Conservation (phyloP, 495 filamentous ascomycete species). For the Penicillium parvum region DNA sequence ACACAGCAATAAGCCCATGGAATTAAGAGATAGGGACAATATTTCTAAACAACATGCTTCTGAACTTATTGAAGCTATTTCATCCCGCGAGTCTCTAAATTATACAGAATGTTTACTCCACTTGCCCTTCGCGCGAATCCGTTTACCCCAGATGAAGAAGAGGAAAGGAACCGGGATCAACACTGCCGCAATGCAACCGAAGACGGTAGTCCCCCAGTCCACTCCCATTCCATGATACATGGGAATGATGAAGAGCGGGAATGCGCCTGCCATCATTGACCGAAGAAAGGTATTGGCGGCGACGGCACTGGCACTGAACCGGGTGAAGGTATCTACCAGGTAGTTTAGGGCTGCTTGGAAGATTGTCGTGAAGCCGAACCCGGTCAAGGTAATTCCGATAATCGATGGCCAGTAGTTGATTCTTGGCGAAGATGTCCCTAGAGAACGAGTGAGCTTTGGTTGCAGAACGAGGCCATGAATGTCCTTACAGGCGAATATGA, state of each 20-base stretch:
- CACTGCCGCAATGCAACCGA: conserved; percentile 30
- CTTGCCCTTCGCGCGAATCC: too few relatives aligned
- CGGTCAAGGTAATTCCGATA: conserved; percentile 36
- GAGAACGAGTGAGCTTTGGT: too few relatives aligned
- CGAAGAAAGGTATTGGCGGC: conserved; percentile 47
- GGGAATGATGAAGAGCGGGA: conserved; percentile 50
- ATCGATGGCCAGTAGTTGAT: neutral
- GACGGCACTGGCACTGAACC: conserved; percentile 10
- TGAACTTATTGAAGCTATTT: too few relatives aligned
- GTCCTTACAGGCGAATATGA: conserved; percentile 51
- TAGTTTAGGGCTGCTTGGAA: conserved; percentile 19
- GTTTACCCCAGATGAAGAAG: conserved; percentile 34
- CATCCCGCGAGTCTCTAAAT: too few relatives aligned
- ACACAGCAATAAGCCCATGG: too few relatives aligned
- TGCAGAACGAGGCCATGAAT: too few relatives aligned
- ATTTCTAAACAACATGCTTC: too few relatives aligned
- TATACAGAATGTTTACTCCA: conserved; percentile 8
- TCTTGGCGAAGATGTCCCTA: neutral
- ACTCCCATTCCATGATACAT: conserved; percentile 55
- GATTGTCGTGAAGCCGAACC: conserved; percentile 45
- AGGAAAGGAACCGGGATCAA: conserved; percentile 39
- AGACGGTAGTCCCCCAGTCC: conserved; percentile 49
- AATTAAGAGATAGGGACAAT: too few relatives aligned
- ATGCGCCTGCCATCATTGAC: conserved; percentile 49
- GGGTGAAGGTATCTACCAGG: conserved; percentile 15